Conservation (phyloP, 768 basidiomycete genomes). For the Podaxis sp. region DNA sequence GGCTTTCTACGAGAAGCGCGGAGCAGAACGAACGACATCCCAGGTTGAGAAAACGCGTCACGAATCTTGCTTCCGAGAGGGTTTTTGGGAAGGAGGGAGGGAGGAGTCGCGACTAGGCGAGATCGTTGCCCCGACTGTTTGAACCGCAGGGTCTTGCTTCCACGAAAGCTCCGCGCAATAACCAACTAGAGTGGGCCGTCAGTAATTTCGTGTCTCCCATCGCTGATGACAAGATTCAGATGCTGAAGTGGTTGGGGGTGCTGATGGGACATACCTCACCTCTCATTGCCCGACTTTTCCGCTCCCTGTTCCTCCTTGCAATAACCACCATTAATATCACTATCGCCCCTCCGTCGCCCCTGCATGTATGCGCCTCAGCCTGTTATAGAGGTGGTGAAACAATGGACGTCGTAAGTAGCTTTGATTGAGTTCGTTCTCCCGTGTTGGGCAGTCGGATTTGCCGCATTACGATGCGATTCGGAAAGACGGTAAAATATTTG, state of each 20-base stretch:
- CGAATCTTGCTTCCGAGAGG: too few relatives aligned
- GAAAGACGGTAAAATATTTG: neutral
- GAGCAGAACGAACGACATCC: too few relatives aligned
- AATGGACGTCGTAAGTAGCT: neutral
- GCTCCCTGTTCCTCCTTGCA: neutral
- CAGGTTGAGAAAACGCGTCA: too few relatives aligned
- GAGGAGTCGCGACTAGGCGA: too few relatives aligned
- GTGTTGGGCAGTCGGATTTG: neutral
- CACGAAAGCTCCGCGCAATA: too few relatives aligned
- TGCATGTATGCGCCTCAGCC: neutral
- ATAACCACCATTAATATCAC: neutral
- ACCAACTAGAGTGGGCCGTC: neutral
- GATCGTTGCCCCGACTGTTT: too few relatives aligned
- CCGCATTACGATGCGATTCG: neutral
- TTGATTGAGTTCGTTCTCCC: neutral
- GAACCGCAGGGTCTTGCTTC: too few relatives aligned
- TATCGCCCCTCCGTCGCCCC: neutral
- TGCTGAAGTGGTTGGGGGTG: neutral
- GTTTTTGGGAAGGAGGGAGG: too few relatives aligned
- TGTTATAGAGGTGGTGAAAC: neutral
- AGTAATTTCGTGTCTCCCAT: neutral
- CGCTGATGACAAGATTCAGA: neutral
- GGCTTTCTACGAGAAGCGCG: too few relatives aligned
- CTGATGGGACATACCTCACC: neutral
- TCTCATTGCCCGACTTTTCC: neutral